These are phyloP conservation scores for Ottelia alismoides DNA, from an alignment of 106 monocot genomes.

Conservation along the genomic window DNA sequence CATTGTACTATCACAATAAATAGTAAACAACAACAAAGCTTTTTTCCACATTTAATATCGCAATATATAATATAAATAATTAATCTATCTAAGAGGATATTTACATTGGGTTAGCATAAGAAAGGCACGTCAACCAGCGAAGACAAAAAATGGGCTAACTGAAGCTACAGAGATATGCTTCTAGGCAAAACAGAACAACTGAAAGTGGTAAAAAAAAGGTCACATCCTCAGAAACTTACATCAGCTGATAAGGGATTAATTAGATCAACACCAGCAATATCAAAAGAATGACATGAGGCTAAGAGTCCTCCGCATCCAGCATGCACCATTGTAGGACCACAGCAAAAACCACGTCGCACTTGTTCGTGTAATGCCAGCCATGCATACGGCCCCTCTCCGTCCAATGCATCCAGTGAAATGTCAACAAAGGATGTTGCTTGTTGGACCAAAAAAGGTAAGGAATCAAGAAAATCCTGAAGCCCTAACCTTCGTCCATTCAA, in stretches of 20 bases:
- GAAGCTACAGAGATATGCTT: too few relatives aligned
- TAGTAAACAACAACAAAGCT: too few relatives aligned
- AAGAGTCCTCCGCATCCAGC: conserved; percentile 94
- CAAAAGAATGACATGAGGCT: conserved; percentile 68
- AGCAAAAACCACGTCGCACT: conserved; percentile 63
- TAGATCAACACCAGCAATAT: conserved; percentile 88
- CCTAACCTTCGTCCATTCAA: conserved; percentile 32
- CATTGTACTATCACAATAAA: too few relatives aligned
- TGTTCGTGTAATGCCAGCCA: conserved; percentile 91
- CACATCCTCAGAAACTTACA: too few relatives aligned
- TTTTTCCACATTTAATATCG: too few relatives aligned
- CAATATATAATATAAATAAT: too few relatives aligned
- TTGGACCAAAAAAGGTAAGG: conserved; percentile 64
- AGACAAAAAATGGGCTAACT: too few relatives aligned
- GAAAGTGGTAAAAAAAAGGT: too few relatives aligned
- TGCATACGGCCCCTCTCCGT: conserved; percentile 58
- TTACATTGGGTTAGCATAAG: too few relatives aligned
- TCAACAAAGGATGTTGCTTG: conserved; percentile 83
- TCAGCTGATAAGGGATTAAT: conserved; percentile 77
- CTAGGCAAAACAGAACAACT: too few relatives aligned
- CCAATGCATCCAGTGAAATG: conserved; percentile 57
- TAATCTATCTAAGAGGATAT: too few relatives aligned
- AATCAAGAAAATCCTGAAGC: conserved; percentile 78
- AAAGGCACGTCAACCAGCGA: too few relatives aligned
- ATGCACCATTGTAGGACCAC: conserved; percentile 86